Base-by-base conservation (phyloP, 371 early-diverging fungal species). In the Umbelopsis sp. region DNA sequence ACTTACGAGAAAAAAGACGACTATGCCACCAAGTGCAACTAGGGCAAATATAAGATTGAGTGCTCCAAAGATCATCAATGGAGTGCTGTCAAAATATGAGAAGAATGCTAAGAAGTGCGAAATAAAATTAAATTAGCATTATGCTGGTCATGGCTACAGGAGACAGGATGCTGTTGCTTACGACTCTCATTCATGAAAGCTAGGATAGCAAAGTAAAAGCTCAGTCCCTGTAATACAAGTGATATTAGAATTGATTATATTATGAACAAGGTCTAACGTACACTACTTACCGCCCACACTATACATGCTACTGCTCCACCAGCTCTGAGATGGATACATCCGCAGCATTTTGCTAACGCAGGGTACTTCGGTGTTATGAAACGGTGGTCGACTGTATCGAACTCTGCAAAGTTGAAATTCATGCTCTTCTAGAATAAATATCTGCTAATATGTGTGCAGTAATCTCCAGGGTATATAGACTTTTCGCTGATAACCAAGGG, bases 311-410 rank as follows among this genome's bases (percentile, higher is more conserved):
- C 24, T 14, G 72, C 52, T 24, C 70, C 65, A 45, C 84, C 84
- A 10, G 74, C 72, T 57, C 84, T 68, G 41, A 84, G 67, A 73
- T 84, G 82, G 44, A 84, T 78, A 66, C 84, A 84, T 6, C 80
- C 80, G 63, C 80, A 84, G 37, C 75, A 84, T 67, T 67, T 67
- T 35, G 29, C 29, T 32, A 57, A n/a, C 0, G 57, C 57, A 35
- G 35, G 8, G 35, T 57, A 57, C 32, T 57, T 57, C 32, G 57
- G 29, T 25, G 29, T 24, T 8, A 57, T 29, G 29, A 35, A n/a
- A n/a, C 57, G 57, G 41, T 41, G 41, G 29, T 57, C 35, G 18
- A 57, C 35, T 14, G 57, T 24, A 12, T 57, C 32, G 12, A 57
- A 35, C 35, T 57, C 57, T 57, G 35, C 5, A n/a, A 57, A 35